phyloP scores from a whole-genome alignment of 352 stramenopile genomes.

The Phytophthora crassamura region DNA sequence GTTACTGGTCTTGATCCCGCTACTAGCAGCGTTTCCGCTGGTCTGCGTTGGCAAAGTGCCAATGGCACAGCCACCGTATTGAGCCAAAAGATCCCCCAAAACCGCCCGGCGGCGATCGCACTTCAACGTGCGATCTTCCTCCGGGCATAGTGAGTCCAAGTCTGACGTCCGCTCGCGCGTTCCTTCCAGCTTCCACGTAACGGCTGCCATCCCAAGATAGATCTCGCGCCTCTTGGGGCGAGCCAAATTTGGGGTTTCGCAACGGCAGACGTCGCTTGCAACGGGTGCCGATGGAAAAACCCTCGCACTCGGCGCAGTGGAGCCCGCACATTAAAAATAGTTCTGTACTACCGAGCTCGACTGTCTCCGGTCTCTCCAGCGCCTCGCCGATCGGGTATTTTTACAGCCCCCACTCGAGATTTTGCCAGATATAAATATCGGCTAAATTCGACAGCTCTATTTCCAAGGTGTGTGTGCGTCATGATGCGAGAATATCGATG shows the following conservation, averaged over 20 bases:
- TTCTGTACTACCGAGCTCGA: constrained; percentile 15
- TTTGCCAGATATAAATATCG: constrained; percentile 46
- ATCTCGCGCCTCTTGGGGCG: constrained; percentile 2
- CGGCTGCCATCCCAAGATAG: constrained; percentile 9
- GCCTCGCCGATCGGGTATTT: constrained; percentile 23
- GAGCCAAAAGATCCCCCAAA: constrained; percentile 22
- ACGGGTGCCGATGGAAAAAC: constrained; percentile 52
- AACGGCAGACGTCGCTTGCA: constrained; percentile 45
- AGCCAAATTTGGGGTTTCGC: constrained; percentile 29
- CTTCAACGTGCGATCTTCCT: constrained; percentile 27
- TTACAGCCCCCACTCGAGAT: constrained; percentile 28
- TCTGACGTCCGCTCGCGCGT: neutral
- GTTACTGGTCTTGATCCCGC: constrained; percentile 13
- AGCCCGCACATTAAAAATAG: constrained; percentile 48
- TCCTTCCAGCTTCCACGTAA: neutral
- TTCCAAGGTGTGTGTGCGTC: constrained; percentile 38
- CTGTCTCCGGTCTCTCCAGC: constrained; percentile 1
- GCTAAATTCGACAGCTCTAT: constrained; percentile 38
- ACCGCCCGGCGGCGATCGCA: constrained; percentile 21
- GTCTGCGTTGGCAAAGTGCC: neutral
- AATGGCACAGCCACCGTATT: too few relatives aligned
- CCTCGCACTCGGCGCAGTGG: constrained; percentile 6
- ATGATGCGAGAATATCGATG: constrained; percentile 14
- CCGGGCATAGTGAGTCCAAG: constrained; percentile 15
- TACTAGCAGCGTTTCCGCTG: constrained; percentile 10